A percentile compares a stretch with the other conserved stretches of the same genome.
phyloP scores from a whole-genome alignment of 2,329 filamentous ascomycete genomes.

The Fusarium illudens region DNA sequence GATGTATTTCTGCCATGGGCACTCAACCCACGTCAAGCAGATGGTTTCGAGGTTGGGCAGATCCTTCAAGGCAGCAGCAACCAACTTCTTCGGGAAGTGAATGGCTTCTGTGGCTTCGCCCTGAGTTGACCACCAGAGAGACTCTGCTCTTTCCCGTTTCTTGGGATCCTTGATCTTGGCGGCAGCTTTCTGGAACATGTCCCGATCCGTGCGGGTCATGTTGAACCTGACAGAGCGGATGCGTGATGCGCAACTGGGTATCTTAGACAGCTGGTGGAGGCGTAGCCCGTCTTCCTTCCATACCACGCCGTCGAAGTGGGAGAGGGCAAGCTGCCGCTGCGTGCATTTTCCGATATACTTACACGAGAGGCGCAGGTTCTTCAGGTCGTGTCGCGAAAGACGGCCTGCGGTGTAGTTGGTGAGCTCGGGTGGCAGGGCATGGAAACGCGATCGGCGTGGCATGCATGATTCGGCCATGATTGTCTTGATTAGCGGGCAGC shows the following conservation, averaged over 20 bases:
- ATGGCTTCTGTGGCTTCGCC: not conserved
- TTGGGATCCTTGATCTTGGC: not conserved
- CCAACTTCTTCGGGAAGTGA: conserved; percentile 15
- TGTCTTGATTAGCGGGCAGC: not conserved
- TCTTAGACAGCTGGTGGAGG: conserved; percentile 54
- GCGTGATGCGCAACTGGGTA: conserved; percentile 52
- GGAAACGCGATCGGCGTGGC: not conserved
- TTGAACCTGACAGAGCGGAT: conserved; percentile 57
- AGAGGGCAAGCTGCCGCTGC: conserved; percentile 12
- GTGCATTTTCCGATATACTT: not conserved
- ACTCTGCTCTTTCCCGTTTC: conserved; percentile 3
- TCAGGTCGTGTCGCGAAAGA: conserved; percentile 51
- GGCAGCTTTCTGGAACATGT: conserved; percentile 3
- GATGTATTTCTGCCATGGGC: conserved; percentile 28
- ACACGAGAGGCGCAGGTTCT: conserved; percentile 50
- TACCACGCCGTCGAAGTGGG: conserved; percentile 53
- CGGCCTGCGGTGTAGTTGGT: conserved; percentile 54
- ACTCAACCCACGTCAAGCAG: conserved; percentile 36
- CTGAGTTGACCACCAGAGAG: conserved; percentile 19
- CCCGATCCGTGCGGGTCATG: conserved; percentile 42
- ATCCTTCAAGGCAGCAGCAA: conserved; percentile 21
- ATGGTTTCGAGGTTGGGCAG: conserved; percentile 35
- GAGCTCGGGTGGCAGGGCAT: conserved; percentile 49
- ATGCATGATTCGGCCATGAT: not conserved
- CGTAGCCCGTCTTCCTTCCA: conserved; percentile 57